phyloP scores from a whole-genome alignment of 805 yeast genomes.

The Hemisphaericaspora nanyangensis region DNA sequence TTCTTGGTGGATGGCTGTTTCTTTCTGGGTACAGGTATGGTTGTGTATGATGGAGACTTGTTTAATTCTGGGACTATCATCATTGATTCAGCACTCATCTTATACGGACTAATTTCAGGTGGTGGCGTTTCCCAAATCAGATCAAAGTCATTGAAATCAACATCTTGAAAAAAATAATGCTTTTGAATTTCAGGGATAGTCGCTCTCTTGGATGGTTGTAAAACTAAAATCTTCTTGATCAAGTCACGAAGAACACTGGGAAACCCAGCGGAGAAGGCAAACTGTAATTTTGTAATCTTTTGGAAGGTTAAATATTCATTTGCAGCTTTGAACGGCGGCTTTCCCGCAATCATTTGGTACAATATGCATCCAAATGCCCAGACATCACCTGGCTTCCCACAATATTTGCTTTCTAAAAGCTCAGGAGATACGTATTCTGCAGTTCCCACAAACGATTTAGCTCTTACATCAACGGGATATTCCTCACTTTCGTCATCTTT shows the following conservation, averaged over 20 bases:
- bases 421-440: constrained; percentile 86
- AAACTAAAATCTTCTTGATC: constrained; percentile 58
- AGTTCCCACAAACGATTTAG: constrained; percentile 81
- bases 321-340: constrained; percentile 78
- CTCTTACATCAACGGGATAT: constrained; percentile 64
- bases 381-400: constrained; percentile 57
- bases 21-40: constrained; percentile 6
- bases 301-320: constrained; percentile 81
- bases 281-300: constrained; percentile 74
- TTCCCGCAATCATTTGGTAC: constrained; percentile 62
- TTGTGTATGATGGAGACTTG: constrained; percentile 4
- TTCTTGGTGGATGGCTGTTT: constrained; percentile 10
- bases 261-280: constrained; percentile 66
- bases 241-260: constrained; percentile 61
- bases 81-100: constrained; percentile 75
- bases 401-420: constrained; percentile 64
- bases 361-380: constrained; percentile 63
- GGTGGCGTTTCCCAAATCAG: constrained; percentile 65
- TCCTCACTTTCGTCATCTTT: constrained; percentile 42
- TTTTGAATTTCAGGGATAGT: constrained; percentile 52
- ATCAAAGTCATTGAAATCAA: constrained; percentile 65
- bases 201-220: constrained; percentile 69
- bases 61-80: constrained; percentile 55
- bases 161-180: constrained; percentile 67
- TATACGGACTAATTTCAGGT: constrained; percentile 69